Evolutionary conservation across 495 filamentous ascomycete species (phyloP), one percentile per base, ranked within the genome.

Genomic region (Astrothelium subdiscretum): DNA sequence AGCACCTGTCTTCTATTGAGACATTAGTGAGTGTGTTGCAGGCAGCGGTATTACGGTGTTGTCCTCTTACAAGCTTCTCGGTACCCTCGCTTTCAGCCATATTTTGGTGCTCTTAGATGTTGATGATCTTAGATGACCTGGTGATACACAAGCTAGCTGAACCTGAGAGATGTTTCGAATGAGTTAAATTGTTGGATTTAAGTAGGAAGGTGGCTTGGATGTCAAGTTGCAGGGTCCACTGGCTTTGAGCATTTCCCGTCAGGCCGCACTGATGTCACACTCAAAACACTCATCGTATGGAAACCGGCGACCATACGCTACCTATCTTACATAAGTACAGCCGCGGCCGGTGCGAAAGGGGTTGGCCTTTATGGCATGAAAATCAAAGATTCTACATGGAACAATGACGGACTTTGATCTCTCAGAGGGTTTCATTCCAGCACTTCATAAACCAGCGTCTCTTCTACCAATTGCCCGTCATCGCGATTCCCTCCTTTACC

Each of bases 401-500:
- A 57, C 13, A 8, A 62, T 62, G 60, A 44, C 12, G 18, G 60
- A 62, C 48, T 62, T 57, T 40, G 60, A 62, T 31, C 60, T 62
- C 5, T 31, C 60, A 31, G 31, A 22, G 20, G n/a, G 31, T 29
- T 62, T 62, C 31, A 62, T 62, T 31, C 44, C 42, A 22, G 48
- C 73, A 13, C 71, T 76, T 2, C 68, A 76, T 68, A 75, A 72
- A 51, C 76, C 76, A 15, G 59, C 75, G 6, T 63, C 73, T 29
- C 67, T 78, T 13, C 67, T 78, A 11, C 76, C 76, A 1, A 78
- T 78, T 57, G 73, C 76, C 27, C 70, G 72, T 10, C 73, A 76
- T 62, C 63, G 68, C 31, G 69, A 74, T 32, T 62, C 64, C n/a
- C 62, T 78, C 1, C 67, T 76, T 32, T 78, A 76, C 62, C 68